Percentiles rank a stretch among this genome's conserved stretches.
phyloP scores from a whole-genome alignment of 768 basidiomycete genomes.

The Hericium alpestre region DNA sequence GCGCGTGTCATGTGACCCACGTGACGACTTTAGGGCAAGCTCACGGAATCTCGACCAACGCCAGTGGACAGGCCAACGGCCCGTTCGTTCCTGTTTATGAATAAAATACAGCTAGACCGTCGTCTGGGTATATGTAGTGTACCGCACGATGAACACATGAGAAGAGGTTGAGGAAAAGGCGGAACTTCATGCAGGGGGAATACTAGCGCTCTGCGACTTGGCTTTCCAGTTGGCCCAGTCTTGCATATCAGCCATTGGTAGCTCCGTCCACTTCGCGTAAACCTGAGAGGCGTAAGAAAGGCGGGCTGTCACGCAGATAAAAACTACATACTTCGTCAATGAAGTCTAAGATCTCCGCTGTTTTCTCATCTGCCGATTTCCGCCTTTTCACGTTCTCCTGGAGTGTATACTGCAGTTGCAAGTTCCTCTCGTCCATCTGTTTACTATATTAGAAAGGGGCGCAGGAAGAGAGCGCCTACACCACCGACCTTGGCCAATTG shows the following conservation, averaged over 20 bases:
- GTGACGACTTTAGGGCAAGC: background rate
- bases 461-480: background rate
- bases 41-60: background rate
- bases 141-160: background rate
- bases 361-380: slow-evolving; percentile 34
- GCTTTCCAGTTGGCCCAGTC: slow-evolving; percentile 28
- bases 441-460: background rate
- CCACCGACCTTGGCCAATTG: slow-evolving; percentile 25
- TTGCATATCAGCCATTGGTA: slow-evolving; percentile 55
- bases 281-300: slow-evolving; percentile 25
- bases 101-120: background rate
- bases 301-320: background rate
- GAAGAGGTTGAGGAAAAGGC: background rate
- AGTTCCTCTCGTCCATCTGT: slow-evolving; percentile 53
- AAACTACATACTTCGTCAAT: slow-evolving; percentile 39
- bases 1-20: background rate
- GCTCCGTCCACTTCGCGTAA: slow-evolving; percentile 37
- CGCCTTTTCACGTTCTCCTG: slow-evolving; percentile 37
- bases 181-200: slow-evolving; percentile 1
- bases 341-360: slow-evolving; percentile 37
- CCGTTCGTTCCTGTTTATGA: background rate
- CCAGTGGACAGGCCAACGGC: background rate
- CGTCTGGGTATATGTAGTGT: background rate
- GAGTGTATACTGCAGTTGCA: slow-evolving; percentile 33
- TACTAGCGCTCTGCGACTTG: slow-evolving; percentile 21